Evolutionary conservation across 208 protist species (phyloP).

Genomic region (Trichomonas tenax): DNA sequence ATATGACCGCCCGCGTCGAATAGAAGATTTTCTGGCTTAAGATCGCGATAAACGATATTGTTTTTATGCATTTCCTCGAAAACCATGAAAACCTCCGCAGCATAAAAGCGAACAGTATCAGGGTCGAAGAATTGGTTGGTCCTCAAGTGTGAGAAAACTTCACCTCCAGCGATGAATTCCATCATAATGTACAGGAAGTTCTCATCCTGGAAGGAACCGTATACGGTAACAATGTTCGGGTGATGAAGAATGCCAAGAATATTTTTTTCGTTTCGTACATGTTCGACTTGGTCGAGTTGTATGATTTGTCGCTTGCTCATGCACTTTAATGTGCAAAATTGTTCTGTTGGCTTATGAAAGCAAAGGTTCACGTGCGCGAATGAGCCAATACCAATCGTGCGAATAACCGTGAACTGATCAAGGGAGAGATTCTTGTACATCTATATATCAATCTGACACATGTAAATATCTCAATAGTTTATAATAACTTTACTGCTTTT

Average conservation of each 20-base stretch:
- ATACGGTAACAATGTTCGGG: background rate
- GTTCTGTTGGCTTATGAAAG: background rate
- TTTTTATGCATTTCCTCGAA: constrained; percentile 39
- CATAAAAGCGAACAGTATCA: constrained; percentile 7
- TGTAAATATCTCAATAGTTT: background rate
- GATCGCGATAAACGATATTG: constrained; percentile 36
- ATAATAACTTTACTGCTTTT: background rate
- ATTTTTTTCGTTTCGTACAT: background rate
- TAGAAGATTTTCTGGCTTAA: constrained; percentile 38
- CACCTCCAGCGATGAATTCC: constrained; percentile 3
- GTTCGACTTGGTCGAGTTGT: background rate
- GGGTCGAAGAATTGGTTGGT: background rate
- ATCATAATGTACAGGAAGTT: background rate
- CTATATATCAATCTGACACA: background rate
- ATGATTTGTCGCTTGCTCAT: background rate
- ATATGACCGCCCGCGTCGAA: background rate
- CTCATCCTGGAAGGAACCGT: background rate
- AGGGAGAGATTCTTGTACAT: background rate
- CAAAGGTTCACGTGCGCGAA: background rate
- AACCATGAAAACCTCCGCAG: constrained; percentile 37
- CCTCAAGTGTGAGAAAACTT: background rate
- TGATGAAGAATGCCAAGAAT: background rate
- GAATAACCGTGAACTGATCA: background rate
- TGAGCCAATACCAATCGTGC: background rate
- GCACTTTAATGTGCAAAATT: background rate